A percentile compares a stretch with the other conserved stretches of the same genome.
Evolutionary conservation across 192 early-diverging fungal species (phyloP).

Genomic region (Coemansia nantahalensis): DNA sequence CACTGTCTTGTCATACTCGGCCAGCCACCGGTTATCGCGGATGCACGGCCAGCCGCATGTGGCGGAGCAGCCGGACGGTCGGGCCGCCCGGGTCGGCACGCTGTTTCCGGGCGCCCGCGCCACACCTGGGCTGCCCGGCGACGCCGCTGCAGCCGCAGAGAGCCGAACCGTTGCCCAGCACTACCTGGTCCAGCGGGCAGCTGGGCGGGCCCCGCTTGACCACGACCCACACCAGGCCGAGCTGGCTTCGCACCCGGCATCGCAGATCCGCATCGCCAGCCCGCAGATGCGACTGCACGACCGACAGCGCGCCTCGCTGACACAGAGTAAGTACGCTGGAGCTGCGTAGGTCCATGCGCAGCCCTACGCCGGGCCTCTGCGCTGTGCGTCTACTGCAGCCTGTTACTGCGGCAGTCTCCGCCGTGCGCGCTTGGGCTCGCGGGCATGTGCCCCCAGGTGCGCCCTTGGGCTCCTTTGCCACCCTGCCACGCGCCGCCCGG

Average conservation of each 20-base stretch:
- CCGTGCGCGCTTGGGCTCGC: too few relatives aligned
- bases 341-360: too few relatives aligned
- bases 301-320: conserved; percentile 14
- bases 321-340: conserved; percentile 30
- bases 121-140: conserved; percentile 5
- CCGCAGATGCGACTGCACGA: conserved; percentile 29
- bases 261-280: conserved; percentile 45
- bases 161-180: conserved; percentile 29
- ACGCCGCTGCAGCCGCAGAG: conserved; percentile 3
- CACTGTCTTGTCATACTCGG: conserved; percentile 8
- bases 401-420: background rate
- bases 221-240: conserved; percentile 9
- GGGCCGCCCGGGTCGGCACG: conserved; percentile 44
- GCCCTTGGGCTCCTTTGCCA: too few relatives aligned
- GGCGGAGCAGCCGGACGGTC: conserved; percentile 31
- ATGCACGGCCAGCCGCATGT: conserved; percentile 11
- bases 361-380: too few relatives aligned
- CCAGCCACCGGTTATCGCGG: conserved; percentile 18
- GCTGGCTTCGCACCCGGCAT: conserved; percentile 8
- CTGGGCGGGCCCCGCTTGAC: conserved; percentile 8
- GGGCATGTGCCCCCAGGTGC: too few relatives aligned
- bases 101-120: conserved; percentile 36
- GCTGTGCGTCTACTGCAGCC: too few relatives aligned
- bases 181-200: conserved; percentile 40
- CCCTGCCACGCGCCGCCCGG: too few relatives aligned